phyloP scores from a whole-genome alignment of 2,329 filamentous ascomycete species.

The Lachnellula willkommii region DNA sequence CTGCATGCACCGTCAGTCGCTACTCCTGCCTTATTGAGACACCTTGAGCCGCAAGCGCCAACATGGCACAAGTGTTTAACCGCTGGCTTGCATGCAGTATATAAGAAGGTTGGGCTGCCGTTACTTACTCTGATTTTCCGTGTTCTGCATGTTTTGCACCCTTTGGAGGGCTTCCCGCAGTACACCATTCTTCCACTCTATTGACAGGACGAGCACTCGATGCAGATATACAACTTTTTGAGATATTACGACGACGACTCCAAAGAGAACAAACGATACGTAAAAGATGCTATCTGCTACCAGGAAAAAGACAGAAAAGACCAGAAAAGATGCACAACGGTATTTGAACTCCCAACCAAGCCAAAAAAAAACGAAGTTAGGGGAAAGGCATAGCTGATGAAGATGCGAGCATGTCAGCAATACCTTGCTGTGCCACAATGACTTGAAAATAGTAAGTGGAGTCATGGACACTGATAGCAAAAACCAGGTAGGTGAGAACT shows the following conservation, averaged over 20 bases:
- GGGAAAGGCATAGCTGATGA: background rate
- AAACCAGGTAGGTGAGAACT: too few relatives aligned
- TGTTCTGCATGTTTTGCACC: conserved; percentile 48
- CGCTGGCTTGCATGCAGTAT: background rate
- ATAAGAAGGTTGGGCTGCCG: background rate
- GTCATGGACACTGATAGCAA: too few relatives aligned
- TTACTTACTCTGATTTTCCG: conserved; percentile 49
- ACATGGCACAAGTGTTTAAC: background rate
- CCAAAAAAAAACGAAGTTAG: too few relatives aligned
- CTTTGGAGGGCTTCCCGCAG: conserved; percentile 53
- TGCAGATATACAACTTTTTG: too few relatives aligned
- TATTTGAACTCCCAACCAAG: too few relatives aligned
- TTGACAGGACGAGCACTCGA: too few relatives aligned
- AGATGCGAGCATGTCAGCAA: background rate
- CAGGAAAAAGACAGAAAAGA: too few relatives aligned
- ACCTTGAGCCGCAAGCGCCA: background rate
- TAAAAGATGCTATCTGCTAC: too few relatives aligned
- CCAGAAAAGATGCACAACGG: too few relatives aligned
- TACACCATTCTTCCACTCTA: conserved; percentile 29
- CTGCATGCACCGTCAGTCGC: conserved; percentile 30
- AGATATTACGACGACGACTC: too few relatives aligned
- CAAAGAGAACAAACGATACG: too few relatives aligned
- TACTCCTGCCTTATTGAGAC: background rate
- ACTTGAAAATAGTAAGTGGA: too few relatives aligned
- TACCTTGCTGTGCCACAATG: background rate